These are phyloP conservation scores for Claviceps maximensis DNA, from an alignment of 2,329 filamentous ascomycete species.

Conservation along the genomic window DNA sequence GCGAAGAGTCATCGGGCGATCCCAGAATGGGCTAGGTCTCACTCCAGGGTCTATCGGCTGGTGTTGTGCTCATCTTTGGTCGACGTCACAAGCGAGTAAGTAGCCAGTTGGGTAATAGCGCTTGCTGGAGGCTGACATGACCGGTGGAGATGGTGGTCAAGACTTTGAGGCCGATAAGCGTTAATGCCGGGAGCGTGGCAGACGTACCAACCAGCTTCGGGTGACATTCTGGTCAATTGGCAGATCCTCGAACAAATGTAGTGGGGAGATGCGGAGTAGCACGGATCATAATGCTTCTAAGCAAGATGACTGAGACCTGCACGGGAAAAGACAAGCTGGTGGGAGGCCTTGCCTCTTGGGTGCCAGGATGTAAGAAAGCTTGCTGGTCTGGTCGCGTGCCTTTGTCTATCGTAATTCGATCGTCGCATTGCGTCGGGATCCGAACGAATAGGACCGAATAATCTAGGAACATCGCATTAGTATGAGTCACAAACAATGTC, in stretches of 20 bases:
- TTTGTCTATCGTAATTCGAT: no score
- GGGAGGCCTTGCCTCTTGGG: no score
- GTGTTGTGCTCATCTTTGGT: not conserved
- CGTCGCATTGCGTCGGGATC: no score
- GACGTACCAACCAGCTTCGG: not conserved
- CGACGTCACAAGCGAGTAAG: conserved; percentile 1
- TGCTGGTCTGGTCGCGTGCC: no score
- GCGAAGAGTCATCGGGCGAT: conserved; percentile 7
- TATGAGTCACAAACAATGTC: not conserved
- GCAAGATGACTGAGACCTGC: no score
- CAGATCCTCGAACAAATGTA: no score
- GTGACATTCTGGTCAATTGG: not conserved
- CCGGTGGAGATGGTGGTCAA: not conserved
- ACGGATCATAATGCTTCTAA: no score
- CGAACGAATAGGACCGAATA: no score
- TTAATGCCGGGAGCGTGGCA: not conserved
- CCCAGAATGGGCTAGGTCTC: conserved; percentile 1
- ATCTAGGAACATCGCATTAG: not conserved
- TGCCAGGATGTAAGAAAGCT: no score
- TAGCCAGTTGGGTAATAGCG: not conserved
- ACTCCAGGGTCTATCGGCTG: not conserved
- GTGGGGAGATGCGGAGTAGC: no score
- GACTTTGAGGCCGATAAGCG: not conserved
- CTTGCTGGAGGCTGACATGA: not conserved
- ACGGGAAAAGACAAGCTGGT: no score